Percentiles rank a stretch among this genome's conserved stretches.
Conservation (phyloP, 2,329 filamentous ascomycete species). For the Acrodontium crateriforme region DNA sequence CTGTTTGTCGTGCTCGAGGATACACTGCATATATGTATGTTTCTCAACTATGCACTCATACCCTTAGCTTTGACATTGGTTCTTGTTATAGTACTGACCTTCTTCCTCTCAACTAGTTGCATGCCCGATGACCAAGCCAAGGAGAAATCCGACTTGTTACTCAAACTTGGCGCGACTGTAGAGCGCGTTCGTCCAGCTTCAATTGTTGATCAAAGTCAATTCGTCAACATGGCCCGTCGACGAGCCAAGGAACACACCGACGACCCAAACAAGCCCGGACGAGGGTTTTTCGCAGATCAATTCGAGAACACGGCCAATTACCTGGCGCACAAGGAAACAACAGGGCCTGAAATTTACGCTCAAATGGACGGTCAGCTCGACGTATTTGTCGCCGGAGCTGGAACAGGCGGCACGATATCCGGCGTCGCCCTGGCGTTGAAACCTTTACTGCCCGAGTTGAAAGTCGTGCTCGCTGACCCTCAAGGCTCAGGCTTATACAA, state of each 20-base stretch:
- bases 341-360: conserved; percentile 75
- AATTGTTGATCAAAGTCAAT: conserved; percentile 86
- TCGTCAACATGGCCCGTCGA: conserved; percentile 76
- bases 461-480: conserved; percentile 78
- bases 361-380: conserved; percentile 65
- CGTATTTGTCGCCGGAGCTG: conserved; percentile 85
- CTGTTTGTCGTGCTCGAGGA: conserved; percentile 72
- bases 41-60: neutral
- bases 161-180: conserved; percentile 82
- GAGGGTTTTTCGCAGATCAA: conserved; percentile 89
- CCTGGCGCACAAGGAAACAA: conserved; percentile 65
- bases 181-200: conserved; percentile 82
- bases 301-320: conserved; percentile 90
- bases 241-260: conserved; percentile 62
- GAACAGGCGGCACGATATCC: conserved; percentile 85
- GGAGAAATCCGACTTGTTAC: conserved; percentile 81
- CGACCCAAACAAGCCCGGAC: conserved; percentile 44
- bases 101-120: conserved; percentile 40
- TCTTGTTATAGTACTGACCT: neutral
- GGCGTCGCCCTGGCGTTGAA: conserved; percentile 79
- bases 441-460: conserved; percentile 47
- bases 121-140: conserved; percentile 85
- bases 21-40: conserved; percentile 77
- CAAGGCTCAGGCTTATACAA: conserved; percentile 91
- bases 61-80: neutral